Percentiles rank a stretch among this genome's conserved stretches.
phyloP scores from a whole-genome alignment of 768 basidiomycete genomes.

The Obba rivulosa region DNA sequence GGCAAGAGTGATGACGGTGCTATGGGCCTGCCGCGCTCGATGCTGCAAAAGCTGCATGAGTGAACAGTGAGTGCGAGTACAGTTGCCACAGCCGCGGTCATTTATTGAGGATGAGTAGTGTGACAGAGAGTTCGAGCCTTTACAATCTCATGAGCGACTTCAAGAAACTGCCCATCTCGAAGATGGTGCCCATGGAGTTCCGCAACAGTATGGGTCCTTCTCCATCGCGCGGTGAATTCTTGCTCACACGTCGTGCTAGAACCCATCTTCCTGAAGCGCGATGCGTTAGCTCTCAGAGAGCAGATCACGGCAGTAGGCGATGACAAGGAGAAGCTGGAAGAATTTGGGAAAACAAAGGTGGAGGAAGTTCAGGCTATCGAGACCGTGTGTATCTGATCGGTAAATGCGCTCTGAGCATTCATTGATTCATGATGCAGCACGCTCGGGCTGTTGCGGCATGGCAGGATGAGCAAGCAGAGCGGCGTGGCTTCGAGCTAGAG shows the following conservation, averaged over 20 bases:
- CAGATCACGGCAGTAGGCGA: background rate
- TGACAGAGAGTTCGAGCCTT: no score
- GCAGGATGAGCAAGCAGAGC: slow-evolving; percentile 1
- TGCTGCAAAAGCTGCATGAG: slow-evolving; percentile 5
- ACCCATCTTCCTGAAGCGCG: background rate
- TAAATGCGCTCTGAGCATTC: no score
- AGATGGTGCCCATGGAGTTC: slow-evolving; percentile 7
- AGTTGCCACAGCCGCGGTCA: no score
- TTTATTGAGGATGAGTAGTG: no score
- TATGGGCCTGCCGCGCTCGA: slow-evolving; percentile 5
- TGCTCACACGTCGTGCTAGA: background rate
- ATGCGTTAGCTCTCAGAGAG: background rate
- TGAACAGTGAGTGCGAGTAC: background rate
- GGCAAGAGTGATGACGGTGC: slow-evolving; percentile 5
- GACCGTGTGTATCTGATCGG: background rate
- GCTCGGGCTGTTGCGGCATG: background rate
- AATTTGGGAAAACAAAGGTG: background rate
- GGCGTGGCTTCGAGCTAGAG: slow-evolving; percentile 2
- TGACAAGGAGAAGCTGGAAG: background rate
- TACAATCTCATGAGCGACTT: no score
- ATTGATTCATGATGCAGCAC: background rate
- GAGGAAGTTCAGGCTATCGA: background rate
- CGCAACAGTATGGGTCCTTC: background rate
- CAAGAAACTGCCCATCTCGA: background rate
- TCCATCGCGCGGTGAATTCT: no score